These are phyloP conservation scores for Komagataella phaffii DNA, from an alignment of 805 yeast genomes.

Conservation along the genomic window DNA sequence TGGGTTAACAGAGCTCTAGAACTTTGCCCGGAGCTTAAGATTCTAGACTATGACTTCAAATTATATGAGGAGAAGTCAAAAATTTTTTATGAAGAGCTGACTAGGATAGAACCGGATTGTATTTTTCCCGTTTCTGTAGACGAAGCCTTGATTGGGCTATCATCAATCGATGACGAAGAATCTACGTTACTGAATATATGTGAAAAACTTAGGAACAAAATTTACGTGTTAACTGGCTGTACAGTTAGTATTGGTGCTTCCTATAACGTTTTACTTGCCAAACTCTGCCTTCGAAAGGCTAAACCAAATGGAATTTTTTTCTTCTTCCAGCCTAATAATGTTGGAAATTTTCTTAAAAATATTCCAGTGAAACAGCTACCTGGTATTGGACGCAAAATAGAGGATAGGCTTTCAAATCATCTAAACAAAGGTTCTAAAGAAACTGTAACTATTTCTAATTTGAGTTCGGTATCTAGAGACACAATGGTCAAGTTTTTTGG, in stretches of 20 bases:
- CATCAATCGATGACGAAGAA: constrained; percentile 14
- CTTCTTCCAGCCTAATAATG: constrained; percentile 12
- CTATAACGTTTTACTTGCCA: constrained; percentile 61
- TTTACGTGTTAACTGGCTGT: constrained; percentile 38
- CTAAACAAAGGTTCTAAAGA: constrained; percentile 7
- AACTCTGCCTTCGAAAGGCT: constrained; percentile 56
- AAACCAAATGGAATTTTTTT: constrained; percentile 63
- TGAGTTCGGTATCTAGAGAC: constrained; percentile 19
- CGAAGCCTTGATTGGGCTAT: constrained; percentile 72
- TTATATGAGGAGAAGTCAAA: constrained; percentile 56
- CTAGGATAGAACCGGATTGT: constrained; percentile 27
- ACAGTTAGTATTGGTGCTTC: constrained; percentile 75
- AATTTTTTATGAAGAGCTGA: constrained; percentile 46
- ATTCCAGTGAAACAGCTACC: constrained; percentile 35
- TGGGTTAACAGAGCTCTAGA: constrained; percentile 62
- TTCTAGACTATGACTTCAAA: constrained; percentile 62
- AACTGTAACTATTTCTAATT: constrained; percentile 22
- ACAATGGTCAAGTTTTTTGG: constrained; percentile 45
- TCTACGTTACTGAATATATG: constrained; percentile 16
- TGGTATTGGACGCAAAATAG: constrained; percentile 46
- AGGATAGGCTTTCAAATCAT: constrained; percentile 27
- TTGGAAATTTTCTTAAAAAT: constrained; percentile 20
- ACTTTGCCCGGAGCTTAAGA: constrained; percentile 46
- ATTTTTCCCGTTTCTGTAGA: constrained; percentile 83
- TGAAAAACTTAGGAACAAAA: constrained; percentile 21